Evolutionary conservation across 1,139 yeast genomes (phyloP), one percentile per base, ranked within the genome.

Genomic region (Suhomyces yuchorum): DNA sequence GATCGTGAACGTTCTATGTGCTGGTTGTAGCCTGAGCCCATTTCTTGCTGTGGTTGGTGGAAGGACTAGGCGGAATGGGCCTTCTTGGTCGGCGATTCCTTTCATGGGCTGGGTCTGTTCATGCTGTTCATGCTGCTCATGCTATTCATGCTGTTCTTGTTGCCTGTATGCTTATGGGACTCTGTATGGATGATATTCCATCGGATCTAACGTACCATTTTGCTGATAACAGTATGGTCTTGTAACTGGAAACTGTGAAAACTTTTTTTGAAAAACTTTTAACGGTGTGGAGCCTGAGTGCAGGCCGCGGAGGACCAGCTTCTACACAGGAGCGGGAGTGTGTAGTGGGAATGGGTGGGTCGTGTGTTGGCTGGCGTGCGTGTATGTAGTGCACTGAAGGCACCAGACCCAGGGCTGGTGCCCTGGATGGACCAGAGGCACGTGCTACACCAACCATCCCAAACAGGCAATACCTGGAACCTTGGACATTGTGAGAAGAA

Each of bases 141-240:
- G 40, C 7, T 20, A 14, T 28, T n/a, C 4, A n/a, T 37, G 40
- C 7, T 20, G 24, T 28, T 22, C 22, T n/a, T 40, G 37, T 19
- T 14, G 14, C 23, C 32, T 12, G 39, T 12, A 35, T 26, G 39
- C 3, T 15, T n/a, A 24, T 22, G 39, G 20, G 23, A 37, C 39
- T 37, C 39, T 23, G 12, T n/a, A 32, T 22, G 30, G 41, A 22
- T 51, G 41, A 28, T 23, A 23, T 3, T 37, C 39, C 39, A 37
- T 37, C 14, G 26, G 41, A 26, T 38, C 33, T 40, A 49, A 65
- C 69, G 62, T 65, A 65, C 69, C 69, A 65, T 65, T 63, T 62
- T 65, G 63, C 58, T 59, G 65, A 61, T 62, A 60, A 59, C 48
- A 42, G 44, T 48, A 46, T 42, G 47, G 51, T 45, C 49, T 43